These are phyloP conservation scores for Chlorella variabilis DNA, from an alignment of 163 green algal species.

Conservation along the genomic window DNA sequence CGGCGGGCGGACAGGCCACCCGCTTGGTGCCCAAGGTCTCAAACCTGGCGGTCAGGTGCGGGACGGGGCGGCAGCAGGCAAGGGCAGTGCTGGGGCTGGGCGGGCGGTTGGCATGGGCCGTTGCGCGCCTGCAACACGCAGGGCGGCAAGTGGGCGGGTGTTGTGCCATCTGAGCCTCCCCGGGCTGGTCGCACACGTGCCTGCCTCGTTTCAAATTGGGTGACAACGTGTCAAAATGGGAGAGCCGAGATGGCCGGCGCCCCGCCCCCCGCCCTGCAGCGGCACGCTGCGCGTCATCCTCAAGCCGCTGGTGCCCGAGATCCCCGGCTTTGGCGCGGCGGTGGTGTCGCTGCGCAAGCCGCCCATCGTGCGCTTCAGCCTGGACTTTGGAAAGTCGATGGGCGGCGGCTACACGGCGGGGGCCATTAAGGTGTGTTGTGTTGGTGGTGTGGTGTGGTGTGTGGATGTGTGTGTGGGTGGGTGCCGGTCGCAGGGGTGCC, in stretches of 20 bases:
- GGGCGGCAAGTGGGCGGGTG: too few species aligned
- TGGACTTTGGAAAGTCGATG: constrained; percentile 83
- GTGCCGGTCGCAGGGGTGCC: too few species aligned
- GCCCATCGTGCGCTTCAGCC: constrained; percentile 83
- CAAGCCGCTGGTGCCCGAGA: constrained; percentile 72
- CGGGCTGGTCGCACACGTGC: too few species aligned
- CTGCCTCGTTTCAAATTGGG: too few species aligned
- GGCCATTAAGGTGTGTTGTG: constrained; percentile 55
- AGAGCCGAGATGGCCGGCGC: not conserved
- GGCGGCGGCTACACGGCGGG: constrained; percentile 65
- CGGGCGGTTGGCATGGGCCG: too few species aligned
- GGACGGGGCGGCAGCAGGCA: not conserved
- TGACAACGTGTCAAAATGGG: too few species aligned
- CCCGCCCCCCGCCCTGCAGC: not conserved
- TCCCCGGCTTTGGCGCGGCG: constrained; percentile 87
- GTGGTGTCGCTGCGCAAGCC: constrained; percentile 57
- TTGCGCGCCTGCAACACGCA: too few species aligned
- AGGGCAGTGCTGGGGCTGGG: too few species aligned
- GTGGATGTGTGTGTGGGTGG: not conserved
- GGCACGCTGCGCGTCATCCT: constrained; percentile 73
- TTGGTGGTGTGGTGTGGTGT: not conserved
- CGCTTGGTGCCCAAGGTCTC: constrained; percentile 90
- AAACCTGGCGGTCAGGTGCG: constrained; percentile 77
- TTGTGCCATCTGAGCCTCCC: too few species aligned
- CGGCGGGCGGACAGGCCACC: constrained; percentile 63